Evolutionary conservation across 225 moss, liverwort and hornwort species (phyloP).

Genomic region (Sphagnum tenellum): DNA sequence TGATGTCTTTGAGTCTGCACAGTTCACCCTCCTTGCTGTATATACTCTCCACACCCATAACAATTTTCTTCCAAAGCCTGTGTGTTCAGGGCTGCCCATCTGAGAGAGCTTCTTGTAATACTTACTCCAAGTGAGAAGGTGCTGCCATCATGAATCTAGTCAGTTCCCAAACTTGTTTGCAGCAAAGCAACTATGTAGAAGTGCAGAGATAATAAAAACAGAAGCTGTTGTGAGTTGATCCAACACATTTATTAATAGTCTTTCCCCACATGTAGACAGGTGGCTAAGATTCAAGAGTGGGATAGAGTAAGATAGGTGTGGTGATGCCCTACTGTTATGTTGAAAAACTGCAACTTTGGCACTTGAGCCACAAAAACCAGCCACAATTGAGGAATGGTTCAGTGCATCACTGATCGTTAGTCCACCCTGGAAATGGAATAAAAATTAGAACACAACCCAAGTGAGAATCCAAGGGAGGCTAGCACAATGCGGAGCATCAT

Average conservation of each 20-base stretch:
- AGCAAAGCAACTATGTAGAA: too few relatives aligned
- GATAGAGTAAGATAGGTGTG: too few relatives aligned
- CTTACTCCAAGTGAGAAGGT: slow-evolving; percentile 76
- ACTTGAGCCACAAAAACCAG: slow-evolving; percentile 33
- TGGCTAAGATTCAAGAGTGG: too few relatives aligned
- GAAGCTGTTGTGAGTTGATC: too few relatives aligned
- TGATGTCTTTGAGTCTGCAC: slow-evolving; percentile 76
- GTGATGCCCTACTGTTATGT: slow-evolving; percentile 25
- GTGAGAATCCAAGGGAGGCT: too few relatives aligned
- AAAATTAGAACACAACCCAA: too few relatives aligned
- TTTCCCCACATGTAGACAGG: too few relatives aligned
- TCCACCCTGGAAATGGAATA: slow-evolving; percentile 22
- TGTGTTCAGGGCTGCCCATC: slow-evolving; percentile 93
- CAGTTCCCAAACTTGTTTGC: too few relatives aligned
- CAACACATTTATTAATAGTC: too few relatives aligned
- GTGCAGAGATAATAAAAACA: too few relatives aligned
- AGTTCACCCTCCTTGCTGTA: slow-evolving; percentile 99
- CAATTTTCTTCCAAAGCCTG: slow-evolving; percentile 94
- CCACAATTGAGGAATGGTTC: slow-evolving; percentile 41
- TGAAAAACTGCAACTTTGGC: slow-evolving; percentile 30
- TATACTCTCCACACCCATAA: slow-evolving; percentile 88
- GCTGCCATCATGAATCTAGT: slow-evolving; percentile 9
- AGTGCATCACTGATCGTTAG: slow-evolving; percentile 42
- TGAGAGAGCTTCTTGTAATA: slow-evolving; percentile 70
- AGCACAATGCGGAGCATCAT: too few relatives aligned